Conservation (phyloP, 2,329 filamentous ascomycete genomes). For the Colletotrichum chlorophyti region DNA sequence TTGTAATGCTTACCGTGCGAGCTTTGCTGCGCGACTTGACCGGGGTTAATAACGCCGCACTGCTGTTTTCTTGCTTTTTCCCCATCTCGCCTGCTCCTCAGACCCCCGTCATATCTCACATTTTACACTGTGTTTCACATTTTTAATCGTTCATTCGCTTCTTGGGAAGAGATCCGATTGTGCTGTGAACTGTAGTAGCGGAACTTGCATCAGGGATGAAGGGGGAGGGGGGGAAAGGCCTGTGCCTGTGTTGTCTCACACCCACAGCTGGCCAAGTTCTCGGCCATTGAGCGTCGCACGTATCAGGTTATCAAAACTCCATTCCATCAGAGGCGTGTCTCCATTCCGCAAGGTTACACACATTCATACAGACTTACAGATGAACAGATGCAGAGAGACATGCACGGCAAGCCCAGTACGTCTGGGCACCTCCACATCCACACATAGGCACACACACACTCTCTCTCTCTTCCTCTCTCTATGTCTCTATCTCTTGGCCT, state of each 20-base stretch:
- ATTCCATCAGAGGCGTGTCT: constrained; percentile 20
- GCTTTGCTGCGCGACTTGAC: constrained; percentile 1
- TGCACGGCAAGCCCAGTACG: constrained; percentile 10
- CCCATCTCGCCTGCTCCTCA: constrained; percentile 8
- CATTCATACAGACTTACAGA: constrained; percentile 7
- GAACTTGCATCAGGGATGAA: constrained; percentile 1
- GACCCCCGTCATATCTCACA: constrained; percentile 13
- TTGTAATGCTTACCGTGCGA: not conserved
- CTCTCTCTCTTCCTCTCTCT: not conserved
- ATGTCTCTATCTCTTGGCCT: constrained; percentile 1
- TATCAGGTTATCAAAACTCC: constrained; percentile 23
- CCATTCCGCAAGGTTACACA: constrained; percentile 27
- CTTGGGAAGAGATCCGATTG: constrained; percentile 13
- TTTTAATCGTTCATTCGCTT: constrained; percentile 2
- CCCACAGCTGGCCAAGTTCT: constrained; percentile 17
- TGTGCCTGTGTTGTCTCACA: constrained; percentile 25
- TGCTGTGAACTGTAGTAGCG: not conserved
- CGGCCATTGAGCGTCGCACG: constrained; percentile 12
- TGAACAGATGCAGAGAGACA: not conserved
- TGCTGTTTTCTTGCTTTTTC: constrained; percentile 11
- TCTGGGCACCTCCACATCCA: not conserved
- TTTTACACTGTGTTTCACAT: constrained; percentile 20
- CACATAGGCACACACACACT: not conserved
- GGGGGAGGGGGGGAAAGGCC: not conserved
- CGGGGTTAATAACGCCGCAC: constrained; percentile 7